Percentiles rank a stretch among this genome's conserved stretches.
Conservation (phyloP, 176 grass and related monocot genomes). For the Phyllostachys edulis region DNA sequence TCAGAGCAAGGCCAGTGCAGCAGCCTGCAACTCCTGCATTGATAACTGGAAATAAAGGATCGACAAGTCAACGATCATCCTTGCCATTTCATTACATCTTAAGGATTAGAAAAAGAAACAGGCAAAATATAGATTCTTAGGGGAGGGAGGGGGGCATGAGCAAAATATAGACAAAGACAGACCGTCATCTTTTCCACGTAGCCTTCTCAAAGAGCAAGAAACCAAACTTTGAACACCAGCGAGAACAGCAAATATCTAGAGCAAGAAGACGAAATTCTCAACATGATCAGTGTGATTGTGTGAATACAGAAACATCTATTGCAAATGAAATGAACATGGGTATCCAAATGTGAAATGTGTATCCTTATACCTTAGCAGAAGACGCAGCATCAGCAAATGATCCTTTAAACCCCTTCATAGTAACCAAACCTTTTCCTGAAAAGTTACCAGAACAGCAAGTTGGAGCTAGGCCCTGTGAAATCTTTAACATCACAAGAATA, state of each 20-base stretch:
- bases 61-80: constrained; percentile 3
- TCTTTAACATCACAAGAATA: constrained; percentile 13
- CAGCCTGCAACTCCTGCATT: constrained; percentile 83
- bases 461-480: not conserved
- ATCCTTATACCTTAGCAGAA: constrained; percentile 67
- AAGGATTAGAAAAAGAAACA: constrained; percentile 5
- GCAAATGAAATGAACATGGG: too few species aligned
- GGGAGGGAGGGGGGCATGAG: not conserved
- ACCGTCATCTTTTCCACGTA: constrained; percentile 89
- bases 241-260: constrained; percentile 79
- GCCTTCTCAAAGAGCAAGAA: constrained; percentile 61
- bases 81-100: not conserved
- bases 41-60: constrained; percentile 50
- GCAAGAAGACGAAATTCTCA: constrained; percentile 8
- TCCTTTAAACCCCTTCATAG: constrained; percentile 57
- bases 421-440: constrained; percentile 74
- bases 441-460: not conserved
- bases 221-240: constrained; percentile 80
- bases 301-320: constrained; percentile 11
- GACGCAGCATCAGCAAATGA: constrained; percentile 73
- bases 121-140: not conserved
- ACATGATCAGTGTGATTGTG: not conserved
- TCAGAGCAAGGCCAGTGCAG: constrained; percentile 79
- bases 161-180: not conserved
- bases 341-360: too few species aligned